Evolutionary conservation across 2,329 filamentous ascomycete genomes (phyloP), one percentile per base, ranked within the genome.

Genomic region (Colletotrichum spinosum): DNA sequence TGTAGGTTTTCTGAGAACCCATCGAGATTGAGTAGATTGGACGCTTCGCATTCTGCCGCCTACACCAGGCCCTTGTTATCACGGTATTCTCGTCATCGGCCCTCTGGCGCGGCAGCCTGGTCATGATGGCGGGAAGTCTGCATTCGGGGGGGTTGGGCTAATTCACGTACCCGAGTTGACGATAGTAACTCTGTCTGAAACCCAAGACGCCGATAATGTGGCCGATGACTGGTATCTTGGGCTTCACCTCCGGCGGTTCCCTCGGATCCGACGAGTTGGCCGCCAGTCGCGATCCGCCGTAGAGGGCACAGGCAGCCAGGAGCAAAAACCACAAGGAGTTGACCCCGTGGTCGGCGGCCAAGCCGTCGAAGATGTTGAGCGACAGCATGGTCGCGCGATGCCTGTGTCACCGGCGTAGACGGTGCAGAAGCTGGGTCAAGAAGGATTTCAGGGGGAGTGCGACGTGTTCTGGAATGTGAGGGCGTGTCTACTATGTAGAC

Each of bases 21-120:
- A 84, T 80, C 3, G 78, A 79, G 2, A 85, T 69, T 1, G 83
- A 81, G 57, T 78, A 81, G 67, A 83, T 80, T 25, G 75, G 73
- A 41, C 74, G 46, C 1, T 71, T 8, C 69, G 63, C 39, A 72
- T 73, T 52, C 69, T 72, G 15, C 15, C 37, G 34, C 2, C 53
- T 52, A 7, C 9, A 17, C 15, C 25, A 25, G 1, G 25, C 25
- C 1, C 25, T 1, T 25, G 25, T 25, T 25, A 25, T 25, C 25
- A 25, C 4, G 3, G 25, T 25, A 4, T 25, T 25, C 25, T 25
- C 25, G 3, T 25, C 25, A 25, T 25, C 25, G 25, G 25, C 25
- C 25, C 25, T 25, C 10, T 41, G 42, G 12, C 12, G 35, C 10
- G 13, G 17, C 11, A 12, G 42, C 15, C 4, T 57, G 12, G 39